These are phyloP conservation scores for Termitomyces bulborhizus DNA, from an alignment of 768 basidiomycete species.

Conservation along the genomic window DNA sequence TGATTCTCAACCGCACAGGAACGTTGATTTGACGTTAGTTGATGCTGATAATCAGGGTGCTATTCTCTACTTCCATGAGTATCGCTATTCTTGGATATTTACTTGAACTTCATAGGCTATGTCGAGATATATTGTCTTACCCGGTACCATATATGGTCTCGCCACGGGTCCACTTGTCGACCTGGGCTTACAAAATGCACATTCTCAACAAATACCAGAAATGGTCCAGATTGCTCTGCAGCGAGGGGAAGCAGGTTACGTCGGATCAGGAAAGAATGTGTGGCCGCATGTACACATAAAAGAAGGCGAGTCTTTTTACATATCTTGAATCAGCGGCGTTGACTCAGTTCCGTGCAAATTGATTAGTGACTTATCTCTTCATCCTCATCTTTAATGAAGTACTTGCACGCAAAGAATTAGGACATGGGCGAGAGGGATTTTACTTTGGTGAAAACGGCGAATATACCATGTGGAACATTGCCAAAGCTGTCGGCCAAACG, in stretches of 20 bases:
- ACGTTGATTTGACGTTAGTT: slow-evolving; percentile 42
- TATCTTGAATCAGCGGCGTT: neutral
- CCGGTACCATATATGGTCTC: slow-evolving; percentile 48
- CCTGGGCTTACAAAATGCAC: slow-evolving; percentile 39
- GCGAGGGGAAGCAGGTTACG: slow-evolving; percentile 40
- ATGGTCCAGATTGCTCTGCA: slow-evolving; percentile 34
- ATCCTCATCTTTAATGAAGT: slow-evolving; percentile 34
- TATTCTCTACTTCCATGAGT: neutral
- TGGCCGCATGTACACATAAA: slow-evolving; percentile 46
- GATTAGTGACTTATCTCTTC: slow-evolving; percentile 39
- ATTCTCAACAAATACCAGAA: slow-evolving; percentile 44
- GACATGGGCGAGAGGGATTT: slow-evolving; percentile 38
- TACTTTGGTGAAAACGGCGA: slow-evolving; percentile 49
- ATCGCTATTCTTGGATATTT: neutral
- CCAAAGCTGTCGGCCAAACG: slow-evolving; percentile 29
- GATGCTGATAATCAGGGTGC: slow-evolving; percentile 43
- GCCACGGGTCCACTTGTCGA: slow-evolving; percentile 43
- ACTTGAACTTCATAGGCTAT: slow-evolving; percentile 8
- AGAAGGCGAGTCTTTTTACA: slow-evolving; percentile 6
- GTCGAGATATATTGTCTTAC: slow-evolving; percentile 41
- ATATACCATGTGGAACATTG: slow-evolving; percentile 29
- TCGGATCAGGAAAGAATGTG: slow-evolving; percentile 46
- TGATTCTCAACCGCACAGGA: slow-evolving; percentile 37
- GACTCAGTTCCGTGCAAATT: neutral
- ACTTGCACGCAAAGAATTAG: slow-evolving; percentile 22